phyloP scores from a whole-genome alignment of 2,329 filamentous ascomycete genomes.

The Ascochyta lentis region DNA sequence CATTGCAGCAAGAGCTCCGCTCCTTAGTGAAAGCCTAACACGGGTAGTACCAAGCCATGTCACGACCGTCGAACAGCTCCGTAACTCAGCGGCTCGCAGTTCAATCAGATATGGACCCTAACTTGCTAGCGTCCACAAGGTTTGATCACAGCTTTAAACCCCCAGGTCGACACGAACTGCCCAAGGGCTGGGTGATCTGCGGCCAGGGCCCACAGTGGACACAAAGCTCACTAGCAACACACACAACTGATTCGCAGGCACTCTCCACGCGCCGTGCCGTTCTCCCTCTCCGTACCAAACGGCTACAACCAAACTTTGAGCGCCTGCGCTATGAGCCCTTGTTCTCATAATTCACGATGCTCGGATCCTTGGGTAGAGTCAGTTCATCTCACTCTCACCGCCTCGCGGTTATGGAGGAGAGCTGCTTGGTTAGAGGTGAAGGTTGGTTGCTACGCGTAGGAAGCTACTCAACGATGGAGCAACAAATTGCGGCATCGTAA shows the following conservation, averaged over 20 bases:
- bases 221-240: slow-evolving; percentile 15
- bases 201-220: slow-evolving; percentile 33
- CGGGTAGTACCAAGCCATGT: background rate
- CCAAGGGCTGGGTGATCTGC: slow-evolving; percentile 18
- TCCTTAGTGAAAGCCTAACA: slow-evolving; percentile 3
- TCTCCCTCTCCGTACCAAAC: slow-evolving; percentile 32
- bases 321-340: background rate
- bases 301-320: slow-evolving; percentile 20
- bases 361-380: background rate
- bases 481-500: background rate
- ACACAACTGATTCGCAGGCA: slow-evolving; percentile 36
- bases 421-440: slow-evolving; percentile 8
- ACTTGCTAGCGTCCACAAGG: slow-evolving; percentile 1
- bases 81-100: slow-evolving; percentile 8
- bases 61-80: background rate
- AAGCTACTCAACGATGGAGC: background rate
- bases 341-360: background rate
- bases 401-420: slow-evolving; percentile 23
- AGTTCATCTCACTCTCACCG: slow-evolving; percentile 7
- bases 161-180: slow-evolving; percentile 3
- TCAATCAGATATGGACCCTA: slow-evolving; percentile 6
- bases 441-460: background rate
- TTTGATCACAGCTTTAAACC: background rate
- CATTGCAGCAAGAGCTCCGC: slow-evolving; percentile 21
- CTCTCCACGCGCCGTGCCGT: slow-evolving; percentile 39